Evolutionary conservation across 1,284 basidiomycete species (phyloP).

Genomic region (Sporisorium exsertum): DNA sequence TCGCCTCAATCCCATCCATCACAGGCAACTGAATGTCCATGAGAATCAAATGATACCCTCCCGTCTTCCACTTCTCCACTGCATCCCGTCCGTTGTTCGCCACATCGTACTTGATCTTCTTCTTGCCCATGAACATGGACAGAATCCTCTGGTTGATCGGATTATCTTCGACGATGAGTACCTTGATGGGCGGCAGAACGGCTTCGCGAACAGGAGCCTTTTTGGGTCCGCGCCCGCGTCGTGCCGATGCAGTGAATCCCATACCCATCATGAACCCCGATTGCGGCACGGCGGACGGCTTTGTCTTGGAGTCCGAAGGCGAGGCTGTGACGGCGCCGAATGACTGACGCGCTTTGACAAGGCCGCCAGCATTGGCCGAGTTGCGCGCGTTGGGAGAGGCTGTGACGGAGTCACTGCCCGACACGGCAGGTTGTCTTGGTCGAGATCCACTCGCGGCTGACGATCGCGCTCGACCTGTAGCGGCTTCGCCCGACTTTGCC

Average conservation of each 20-base stretch:
- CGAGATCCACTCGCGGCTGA: constrained; percentile 1
- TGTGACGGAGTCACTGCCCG: constrained; percentile 9
- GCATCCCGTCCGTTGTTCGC: constrained; percentile 96
- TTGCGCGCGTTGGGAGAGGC: constrained; percentile 22
- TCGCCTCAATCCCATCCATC: constrained; percentile 97
- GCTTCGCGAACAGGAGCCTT: constrained; percentile 58
- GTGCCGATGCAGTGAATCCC: constrained; percentile 53
- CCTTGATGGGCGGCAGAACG: constrained; percentile 67
- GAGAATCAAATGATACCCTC: constrained; percentile 93
- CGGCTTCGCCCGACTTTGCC: constrained; percentile 1
- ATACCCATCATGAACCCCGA: constrained; percentile 66
- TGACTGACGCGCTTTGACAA: constrained; percentile 19
- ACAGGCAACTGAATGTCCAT: constrained; percentile 99
- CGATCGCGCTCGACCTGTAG: not conserved
- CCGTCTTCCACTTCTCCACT: constrained; percentile 93
- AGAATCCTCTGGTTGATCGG: constrained; percentile 98
- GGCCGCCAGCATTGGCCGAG: constrained; percentile 13
- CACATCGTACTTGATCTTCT: constrained; percentile 93
- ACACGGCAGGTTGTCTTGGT: not conserved
- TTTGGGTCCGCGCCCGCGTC: constrained; percentile 49
- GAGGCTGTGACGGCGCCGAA: constrained; percentile 30
- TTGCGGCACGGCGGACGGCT: constrained; percentile 63
- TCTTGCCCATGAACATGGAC: constrained; percentile 93
- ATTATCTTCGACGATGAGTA: constrained; percentile 77
- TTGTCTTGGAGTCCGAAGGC: constrained; percentile 31